Evolutionary conservation across 495 filamentous ascomycete genomes (phyloP).

Genomic region (Aspergillus funiculosus): DNA sequence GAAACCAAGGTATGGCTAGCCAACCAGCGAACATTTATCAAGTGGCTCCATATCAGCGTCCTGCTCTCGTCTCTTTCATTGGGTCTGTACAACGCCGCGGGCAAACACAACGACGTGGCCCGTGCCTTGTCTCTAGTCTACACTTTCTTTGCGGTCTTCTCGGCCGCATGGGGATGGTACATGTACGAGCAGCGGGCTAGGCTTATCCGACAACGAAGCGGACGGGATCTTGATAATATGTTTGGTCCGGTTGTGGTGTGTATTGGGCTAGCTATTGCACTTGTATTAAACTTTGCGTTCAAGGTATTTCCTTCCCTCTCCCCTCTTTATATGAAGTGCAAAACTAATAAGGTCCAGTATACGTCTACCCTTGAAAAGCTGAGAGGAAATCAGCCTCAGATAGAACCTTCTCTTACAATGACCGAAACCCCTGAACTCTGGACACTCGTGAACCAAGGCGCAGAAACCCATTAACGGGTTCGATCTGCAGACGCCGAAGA

Average conservation of each 20-base stretch:
- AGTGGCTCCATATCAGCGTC: conserved; percentile 92
- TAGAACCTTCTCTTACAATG: conserved; percentile 15
- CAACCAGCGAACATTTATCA: conserved; percentile 94
- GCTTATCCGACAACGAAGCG: conserved; percentile 78
- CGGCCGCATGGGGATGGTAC: conserved; percentile 80
- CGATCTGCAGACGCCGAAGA: too few relatives aligned
- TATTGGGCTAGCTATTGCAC: conserved; percentile 66
- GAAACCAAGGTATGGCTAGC: conserved; percentile 98
- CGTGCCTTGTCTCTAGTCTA: conserved; percentile 73
- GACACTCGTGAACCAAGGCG: conserved; percentile 14
- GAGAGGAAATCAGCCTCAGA: conserved; percentile 11
- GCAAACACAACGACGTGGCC: conserved; percentile 62
- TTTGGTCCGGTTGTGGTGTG: conserved; percentile 80
- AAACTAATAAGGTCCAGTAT: conserved; percentile 29
- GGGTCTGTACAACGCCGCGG: conserved; percentile 81
- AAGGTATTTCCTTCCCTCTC: conserved; percentile 40
- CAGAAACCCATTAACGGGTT: too few relatives aligned
- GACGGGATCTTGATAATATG: conserved; percentile 85
- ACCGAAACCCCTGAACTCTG: conserved; percentile 15
- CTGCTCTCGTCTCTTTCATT: conserved; percentile 77
- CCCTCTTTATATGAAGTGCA: background rate
- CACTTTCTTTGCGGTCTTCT: conserved; percentile 72
- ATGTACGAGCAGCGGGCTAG: conserved; percentile 68
- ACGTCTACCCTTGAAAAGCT: conserved; percentile 28
- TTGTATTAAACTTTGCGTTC: conserved; percentile 85